A percentile compares a stretch with the other conserved stretches of the same genome.
phyloP scores from a whole-genome alignment of 257 asterid genomes.

The Buddleja alternifolia region DNA sequence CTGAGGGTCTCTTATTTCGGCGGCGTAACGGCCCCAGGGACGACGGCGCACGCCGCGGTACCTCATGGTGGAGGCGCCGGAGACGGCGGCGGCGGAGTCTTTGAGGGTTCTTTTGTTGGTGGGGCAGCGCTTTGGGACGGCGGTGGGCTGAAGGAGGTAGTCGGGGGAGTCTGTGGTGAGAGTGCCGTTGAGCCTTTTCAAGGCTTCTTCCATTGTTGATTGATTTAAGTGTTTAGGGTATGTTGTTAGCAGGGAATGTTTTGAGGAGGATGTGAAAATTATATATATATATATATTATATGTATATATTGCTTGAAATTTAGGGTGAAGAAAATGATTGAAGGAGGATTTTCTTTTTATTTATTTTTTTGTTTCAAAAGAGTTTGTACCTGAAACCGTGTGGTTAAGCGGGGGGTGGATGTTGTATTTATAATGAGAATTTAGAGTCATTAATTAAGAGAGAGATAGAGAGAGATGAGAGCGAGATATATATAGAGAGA shows the following conservation, averaged over 20 bases:
- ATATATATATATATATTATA: too few species aligned
- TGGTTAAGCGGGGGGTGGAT: constrained; percentile 25
- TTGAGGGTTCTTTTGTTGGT: constrained; percentile 53
- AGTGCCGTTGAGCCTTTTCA: constrained; percentile 62
- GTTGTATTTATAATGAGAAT: constrained; percentile 44
- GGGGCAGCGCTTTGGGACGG: constrained; percentile 47
- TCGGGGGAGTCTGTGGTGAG: constrained; percentile 33
- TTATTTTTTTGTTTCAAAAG: not conserved
- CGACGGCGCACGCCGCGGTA: constrained; percentile 84
- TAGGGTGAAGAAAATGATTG: not conserved
- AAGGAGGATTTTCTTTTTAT: too few species aligned
- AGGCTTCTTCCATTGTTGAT: constrained; percentile 75
- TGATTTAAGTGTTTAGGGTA: too few species aligned
- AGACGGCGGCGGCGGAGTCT: constrained; percentile 32
- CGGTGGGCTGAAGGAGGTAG: constrained; percentile 29
- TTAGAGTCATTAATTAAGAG: constrained; percentile 6
- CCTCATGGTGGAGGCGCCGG: constrained; percentile 39
- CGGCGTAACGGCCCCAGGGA: constrained; percentile 85
- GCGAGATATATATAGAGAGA: too few species aligned
- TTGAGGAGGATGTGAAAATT: not conserved
- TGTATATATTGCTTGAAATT: too few species aligned
- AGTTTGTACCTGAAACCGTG: constrained; percentile 35
- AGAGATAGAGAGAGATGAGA: not conserved
- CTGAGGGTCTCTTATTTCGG: constrained; percentile 74
- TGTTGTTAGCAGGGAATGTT: not conserved